Base-by-base conservation (phyloP, 768 basidiomycete genomes). In the Boletus reticuloceps region DNA sequence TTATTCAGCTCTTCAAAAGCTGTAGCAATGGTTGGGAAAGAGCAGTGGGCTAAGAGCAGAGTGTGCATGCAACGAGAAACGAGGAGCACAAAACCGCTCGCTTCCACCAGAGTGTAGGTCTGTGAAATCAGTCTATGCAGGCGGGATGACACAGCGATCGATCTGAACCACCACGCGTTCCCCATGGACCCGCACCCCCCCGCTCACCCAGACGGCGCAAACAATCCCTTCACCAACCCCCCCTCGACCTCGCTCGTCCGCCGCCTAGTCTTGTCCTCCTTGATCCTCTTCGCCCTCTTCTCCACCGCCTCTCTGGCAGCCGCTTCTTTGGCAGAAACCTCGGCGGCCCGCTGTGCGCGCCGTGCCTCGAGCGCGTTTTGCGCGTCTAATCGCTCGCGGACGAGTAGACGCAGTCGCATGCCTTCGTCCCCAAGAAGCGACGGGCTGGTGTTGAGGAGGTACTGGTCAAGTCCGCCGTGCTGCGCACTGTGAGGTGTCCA, bases 401-500 rank as follows among this genome's bases (percentile, higher is more conserved):
- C 65, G 31, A 67, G 68, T 14, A 77, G 51, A 8, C 86, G 77
- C 27, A 88, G 61, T 29, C 75, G 73, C 74, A 76, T 76, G 6
- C 76, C 75, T 53, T 77, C 74, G 7, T 67, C 61, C 11, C 76
- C 74, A 2, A 76, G 69, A 17, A 73, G 61, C 27, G 69, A 55
- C 2, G 74, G 70, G n/a, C 72, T 69, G 2, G 78, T 79, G 12
- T 75, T 77, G 44, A 79, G 71, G 17, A 90, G 74, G 65, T 90
- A 91, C 39, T 82, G 79, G 64, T 91, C 89, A 31, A 91, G 67
- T 9, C 86, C 84, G n/a, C 85, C 86, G 58, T 84, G 75, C 86
- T 87, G 19, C 4, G 5, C 7, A 17, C 4, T n/a, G 19, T 3
- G 13, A 0, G 12, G 16, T 17, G n/a, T 19, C 5, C 14, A 9